Evolutionary conservation across 176 grass and related monocot species (phyloP).

Genomic region (Musa itinerans): DNA sequence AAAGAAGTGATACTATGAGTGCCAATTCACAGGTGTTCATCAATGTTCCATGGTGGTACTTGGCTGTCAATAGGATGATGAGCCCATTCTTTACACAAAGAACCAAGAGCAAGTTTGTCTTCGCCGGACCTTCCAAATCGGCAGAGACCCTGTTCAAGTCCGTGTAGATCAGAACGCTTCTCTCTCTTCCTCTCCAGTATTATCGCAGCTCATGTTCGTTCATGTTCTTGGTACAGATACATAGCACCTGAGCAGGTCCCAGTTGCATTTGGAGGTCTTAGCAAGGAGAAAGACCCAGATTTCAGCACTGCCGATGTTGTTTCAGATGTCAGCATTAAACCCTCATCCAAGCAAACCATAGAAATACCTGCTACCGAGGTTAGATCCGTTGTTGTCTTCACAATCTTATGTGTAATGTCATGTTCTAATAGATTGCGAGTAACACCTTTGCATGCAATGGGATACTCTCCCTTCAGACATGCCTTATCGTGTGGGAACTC

Average conservation of each 20-base stretch:
- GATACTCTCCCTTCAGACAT: slow-evolving; percentile 27
- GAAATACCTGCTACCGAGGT: slow-evolving; percentile 69
- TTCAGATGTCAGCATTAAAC: slow-evolving; percentile 55
- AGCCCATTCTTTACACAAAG: slow-evolving; percentile 89
- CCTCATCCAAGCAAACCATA: slow-evolving; percentile 62
- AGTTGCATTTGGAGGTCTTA: slow-evolving; percentile 76
- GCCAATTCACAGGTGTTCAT: slow-evolving; percentile 65
- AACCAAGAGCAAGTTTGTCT: slow-evolving; percentile 97
- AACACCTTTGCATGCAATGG: not conserved
- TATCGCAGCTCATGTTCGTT: too few species aligned
- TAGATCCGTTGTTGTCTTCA: not conserved
- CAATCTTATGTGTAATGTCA: too few species aligned
- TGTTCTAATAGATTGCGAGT: too few species aligned
- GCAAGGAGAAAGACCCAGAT: slow-evolving; percentile 67
- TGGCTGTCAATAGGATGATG: slow-evolving; percentile 84
- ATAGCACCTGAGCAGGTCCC: slow-evolving; percentile 85
- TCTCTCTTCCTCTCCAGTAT: not conserved
- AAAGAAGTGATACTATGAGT: not conserved
- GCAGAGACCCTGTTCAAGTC: slow-evolving; percentile 85
- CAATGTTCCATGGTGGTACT: slow-evolving; percentile 98
- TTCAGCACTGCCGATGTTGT: slow-evolving; percentile 62
- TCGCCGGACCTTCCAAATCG: slow-evolving; percentile 77
- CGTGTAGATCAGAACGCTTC: not conserved
- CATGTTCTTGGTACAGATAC: slow-evolving; percentile 41
- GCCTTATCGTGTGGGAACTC: slow-evolving; percentile 71